Conservation (phyloP, 1,284 basidiomycete species). For the Ceratobasidium sp. region DNA sequence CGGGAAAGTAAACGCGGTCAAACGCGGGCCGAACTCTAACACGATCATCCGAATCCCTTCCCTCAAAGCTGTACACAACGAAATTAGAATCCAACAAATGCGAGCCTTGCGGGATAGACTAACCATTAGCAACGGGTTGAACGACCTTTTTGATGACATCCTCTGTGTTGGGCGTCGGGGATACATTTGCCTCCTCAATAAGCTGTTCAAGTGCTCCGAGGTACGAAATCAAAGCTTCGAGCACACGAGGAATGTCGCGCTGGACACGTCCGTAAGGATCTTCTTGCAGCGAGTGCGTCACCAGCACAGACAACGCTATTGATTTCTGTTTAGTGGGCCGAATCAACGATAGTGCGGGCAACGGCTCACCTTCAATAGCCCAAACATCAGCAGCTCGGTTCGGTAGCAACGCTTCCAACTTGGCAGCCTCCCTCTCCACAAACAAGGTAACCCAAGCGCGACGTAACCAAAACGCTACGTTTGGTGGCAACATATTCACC, state of each 20-base stretch:
- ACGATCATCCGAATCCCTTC: constrained; percentile 76
- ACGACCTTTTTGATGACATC: constrained; percentile 64
- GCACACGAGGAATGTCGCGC: constrained; percentile 81
- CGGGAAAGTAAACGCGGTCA: constrained; percentile 83
- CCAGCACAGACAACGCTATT: constrained; percentile 77
- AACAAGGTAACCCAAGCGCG: constrained; percentile 25
- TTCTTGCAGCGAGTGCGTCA: constrained; percentile 79
- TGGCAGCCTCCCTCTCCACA: constrained; percentile 26
- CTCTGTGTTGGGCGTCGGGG: constrained; percentile 25
- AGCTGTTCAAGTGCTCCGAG: constrained; percentile 76
- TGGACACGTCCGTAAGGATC: constrained; percentile 88
- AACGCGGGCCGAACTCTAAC: constrained; percentile 79
- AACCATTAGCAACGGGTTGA: constrained; percentile 72
- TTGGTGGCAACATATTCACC: constrained; percentile 33
- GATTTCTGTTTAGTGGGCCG: neutral
- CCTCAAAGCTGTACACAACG: constrained; percentile 69
- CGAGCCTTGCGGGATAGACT: constrained; percentile 52
- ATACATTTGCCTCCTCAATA: constrained; percentile 51
- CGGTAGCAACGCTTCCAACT: constrained; percentile 27
- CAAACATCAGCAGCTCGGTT: constrained; percentile 46
- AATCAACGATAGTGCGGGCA: no score
- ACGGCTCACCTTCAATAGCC: constrained; percentile 47
- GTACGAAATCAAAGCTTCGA: constrained; percentile 81
- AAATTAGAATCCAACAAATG: neutral
- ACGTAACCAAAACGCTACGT: constrained; percentile 4